Evolutionary conservation across 129 eudicot genomes (phyloP), one percentile per base, ranked within the genome.

Genomic region (Deinandra increscens): DNA sequence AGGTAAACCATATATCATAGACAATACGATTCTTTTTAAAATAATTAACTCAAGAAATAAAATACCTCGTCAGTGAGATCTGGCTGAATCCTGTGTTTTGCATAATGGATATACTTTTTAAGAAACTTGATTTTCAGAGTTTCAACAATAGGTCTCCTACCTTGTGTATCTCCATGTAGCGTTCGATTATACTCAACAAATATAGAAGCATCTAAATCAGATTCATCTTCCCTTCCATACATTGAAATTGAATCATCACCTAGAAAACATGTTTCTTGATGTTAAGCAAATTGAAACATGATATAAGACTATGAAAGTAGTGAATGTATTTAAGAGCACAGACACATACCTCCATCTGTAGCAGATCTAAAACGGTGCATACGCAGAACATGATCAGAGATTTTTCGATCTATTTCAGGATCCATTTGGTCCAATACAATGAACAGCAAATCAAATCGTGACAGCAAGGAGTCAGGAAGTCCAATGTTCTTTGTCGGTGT

Each of bases 361-460:
- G 89, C 84, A 50, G 97, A 94, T 33, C 96, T 87, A 55, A 64
- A 94, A 4, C 93, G 87, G 69, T 89, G 99, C 99, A 94, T 94
- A 14, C 99, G 96, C 83, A 94, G 67, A 66, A 94, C 99, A 73
- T 94, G 99, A 70, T 94, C 99, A 17, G 99, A 94, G 49, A 94
- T 90, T 54, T 60, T 85, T 49, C 99, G 78, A 69, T 94, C 99
- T 69, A 94, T 85, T 36, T 76, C 87, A 54, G 99, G 95, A 82
- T 94, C 97, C 99, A 94, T 94, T 85, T 94, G 99, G 73, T 94
- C 99, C 95, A 94, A 77, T 11, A 94, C 99, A 78, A 94, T 94
- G 71, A 94, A 94, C 46, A 94, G 84, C 67, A 89, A 72, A 87
- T 94, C 99, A 69, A 94, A 94, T 60, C 99, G 99, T 50, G 99